Conservation (phyloP, 2,329 filamentous ascomycete genomes). For the Paecilomyces variotii region DNA sequence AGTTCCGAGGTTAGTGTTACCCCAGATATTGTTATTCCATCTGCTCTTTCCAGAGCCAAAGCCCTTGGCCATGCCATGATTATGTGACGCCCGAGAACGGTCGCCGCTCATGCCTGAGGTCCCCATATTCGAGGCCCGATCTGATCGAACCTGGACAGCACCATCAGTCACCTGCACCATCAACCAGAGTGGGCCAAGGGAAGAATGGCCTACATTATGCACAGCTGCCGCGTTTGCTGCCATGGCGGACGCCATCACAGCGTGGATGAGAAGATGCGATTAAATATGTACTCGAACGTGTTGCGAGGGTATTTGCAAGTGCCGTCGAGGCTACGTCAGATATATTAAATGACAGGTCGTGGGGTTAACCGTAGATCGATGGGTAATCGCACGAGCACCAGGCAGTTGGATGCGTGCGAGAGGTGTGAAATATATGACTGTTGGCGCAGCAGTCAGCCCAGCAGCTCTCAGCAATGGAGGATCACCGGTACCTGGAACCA, state of each 20-base stretch:
- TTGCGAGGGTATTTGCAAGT: slow-evolving; percentile 12
- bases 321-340: slow-evolving; percentile 9
- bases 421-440: slow-evolving; percentile 18
- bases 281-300: slow-evolving; percentile 19
- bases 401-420: slow-evolving; percentile 19
- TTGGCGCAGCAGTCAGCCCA: slow-evolving; percentile 5
- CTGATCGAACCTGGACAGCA: slow-evolving; percentile 20
- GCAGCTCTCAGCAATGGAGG: neutral
- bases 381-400: slow-evolving; percentile 25
- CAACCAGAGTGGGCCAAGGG: neutral
- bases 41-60: slow-evolving; percentile 37
- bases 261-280: slow-evolving; percentile 10
- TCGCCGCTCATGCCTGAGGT: slow-evolving; percentile 28
- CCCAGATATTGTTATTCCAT: slow-evolving; percentile 47
- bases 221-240: slow-evolving; percentile 26
- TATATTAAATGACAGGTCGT: slow-evolving; percentile 14
- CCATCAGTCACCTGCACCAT: slow-evolving; percentile 7
- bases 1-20: slow-evolving; percentile 37
- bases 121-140: slow-evolving; percentile 32
- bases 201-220: slow-evolving; percentile 27
- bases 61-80: slow-evolving; percentile 31
- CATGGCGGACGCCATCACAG: slow-evolving; percentile 29
- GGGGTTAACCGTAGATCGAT: slow-evolving; percentile 12
- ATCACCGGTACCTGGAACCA: slow-evolving; percentile 6
- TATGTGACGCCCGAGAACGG: slow-evolving; percentile 28